Evolutionary conservation across 306 rosid genomes (phyloP), one percentile per base, ranked within the genome.

Genomic region (Pueraria montana): DNA sequence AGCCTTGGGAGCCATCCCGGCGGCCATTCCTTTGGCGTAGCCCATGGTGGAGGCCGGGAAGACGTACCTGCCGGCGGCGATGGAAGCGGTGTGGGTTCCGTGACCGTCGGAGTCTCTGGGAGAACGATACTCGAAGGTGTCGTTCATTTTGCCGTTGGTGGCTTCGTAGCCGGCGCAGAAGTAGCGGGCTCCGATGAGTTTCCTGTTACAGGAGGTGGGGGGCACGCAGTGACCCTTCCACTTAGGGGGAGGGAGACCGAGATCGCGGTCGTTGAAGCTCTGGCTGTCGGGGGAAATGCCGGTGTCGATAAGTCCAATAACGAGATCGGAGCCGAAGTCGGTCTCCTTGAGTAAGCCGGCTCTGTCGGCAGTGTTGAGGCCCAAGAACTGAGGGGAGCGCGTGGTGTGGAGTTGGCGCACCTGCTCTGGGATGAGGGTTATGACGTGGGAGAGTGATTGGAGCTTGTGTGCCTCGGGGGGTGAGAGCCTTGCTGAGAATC

Each of bases 1-100:
- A 0, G 97, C 97, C 67, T 94, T 94, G 21, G 98, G 98, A 32
- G 98, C 98, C 95, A 94, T 94, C 2, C 97, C 98, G 0, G 97
- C 92, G 0, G 97, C 98, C 75, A 87, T 86, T 3, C 98, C 97
- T 1, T 79, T 86, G 8, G 98, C 97, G 58, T 91, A 94, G 7
- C 98, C 95, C 21, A 94, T 82, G 17, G 90, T 87, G 1, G 97
- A 91, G 1, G 97, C 98, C 0, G 94, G 98, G 53, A 86, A 91
- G 2, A 92, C 98, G 73, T 92, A 94, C 71, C 98, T 79, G 0
- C 97, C 98, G 49, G 94, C 94, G 30, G 98, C 92, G n/a, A 94
- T 94, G 11, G 97, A 94, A 5, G 97, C 93, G 0, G 98, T 92
- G 86, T 94, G 98, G 4, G 97, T 89, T 1, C 97, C 95, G n/a